phyloP scores from a whole-genome alignment of 805 yeast genomes.

The Wickerhamomyces mucosus region DNA sequence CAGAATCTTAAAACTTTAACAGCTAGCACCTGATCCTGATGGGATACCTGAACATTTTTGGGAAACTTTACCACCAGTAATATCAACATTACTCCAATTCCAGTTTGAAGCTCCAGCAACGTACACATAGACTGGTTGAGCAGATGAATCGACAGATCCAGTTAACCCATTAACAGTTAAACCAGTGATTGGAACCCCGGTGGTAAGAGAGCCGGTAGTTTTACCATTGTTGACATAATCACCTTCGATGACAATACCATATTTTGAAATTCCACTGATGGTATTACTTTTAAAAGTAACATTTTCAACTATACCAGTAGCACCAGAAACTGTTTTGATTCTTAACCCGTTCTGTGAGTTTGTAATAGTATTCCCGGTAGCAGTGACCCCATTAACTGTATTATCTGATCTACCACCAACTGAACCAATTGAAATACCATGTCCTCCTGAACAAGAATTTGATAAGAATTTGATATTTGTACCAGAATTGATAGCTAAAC shows the following conservation, averaged over 20 bases:
- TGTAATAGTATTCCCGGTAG: slow-evolving; percentile 4
- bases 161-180: slow-evolving; percentile 6
- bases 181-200: slow-evolving; percentile 11
- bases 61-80: slow-evolving; percentile 8
- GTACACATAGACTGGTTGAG: slow-evolving; percentile 7
- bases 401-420: slow-evolving; percentile 11
- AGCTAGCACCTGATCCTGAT: slow-evolving; percentile 9
- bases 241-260: slow-evolving; percentile 12
- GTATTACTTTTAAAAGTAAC: slow-evolving; percentile 6
- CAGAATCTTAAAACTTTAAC: too few relatives aligned
- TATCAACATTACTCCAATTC: slow-evolving; percentile 4
- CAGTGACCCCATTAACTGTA: slow-evolving; percentile 6
- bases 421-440: slow-evolving; percentile 14
- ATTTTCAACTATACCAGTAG: slow-evolving; percentile 10
- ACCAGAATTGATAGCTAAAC: slow-evolving; percentile 13
- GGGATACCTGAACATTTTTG: slow-evolving; percentile 11
- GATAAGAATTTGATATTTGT: slow-evolving; percentile 7
- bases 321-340: slow-evolving; percentile 11
- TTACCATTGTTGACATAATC: slow-evolving; percentile 7
- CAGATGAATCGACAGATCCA: slow-evolving; percentile 9
- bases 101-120: slow-evolving; percentile 10
- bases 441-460: slow-evolving; percentile 12
- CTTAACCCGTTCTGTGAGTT: slow-evolving; percentile 10
- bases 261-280: slow-evolving; percentile 3
- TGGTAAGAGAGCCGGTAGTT: slow-evolving; percentile 9